Base-by-base conservation (phyloP, 345 rosid genomes). In the Litchi chinensis region DNA sequence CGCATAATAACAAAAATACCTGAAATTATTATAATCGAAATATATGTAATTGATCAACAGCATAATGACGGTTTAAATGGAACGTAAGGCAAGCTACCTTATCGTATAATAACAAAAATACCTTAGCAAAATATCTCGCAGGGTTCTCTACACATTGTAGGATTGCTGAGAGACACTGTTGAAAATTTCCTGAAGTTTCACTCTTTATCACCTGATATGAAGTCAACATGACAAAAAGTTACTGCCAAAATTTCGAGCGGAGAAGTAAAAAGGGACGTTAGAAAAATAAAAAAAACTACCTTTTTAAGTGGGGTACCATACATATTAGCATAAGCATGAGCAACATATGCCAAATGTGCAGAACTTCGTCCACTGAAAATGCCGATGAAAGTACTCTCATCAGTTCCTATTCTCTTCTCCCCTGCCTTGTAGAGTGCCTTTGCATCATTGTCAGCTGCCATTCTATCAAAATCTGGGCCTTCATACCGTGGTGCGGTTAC, bases 401-500 rank as follows among this genome's bases (percentile, higher is more conserved):
- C 96, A n/a, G 96, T 90, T 75, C 94, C 96, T 11, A 80, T 68
- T 79, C 52, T 88, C 87, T 78, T 90, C 84, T 90, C 96, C 66
- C 96, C 93, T 5, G 93, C 94, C 79, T 86, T 88, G 74, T 79
- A 90, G 5, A 92, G 91, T 48, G 82, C 78, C 83, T 79, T 89
- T 43, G 93, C 94, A 87, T 92, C 94, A 72, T 69, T 76, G 56
- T 75, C 75, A 65, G 80, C 90, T 10, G 81, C 70, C 68, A 57
- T 80, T 75, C 75, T 84, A 65, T 90, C 88, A 66, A 87, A 83
- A 77, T 89, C 91, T 5, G 24, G 80, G 68, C 94, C 90, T 80
- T 92, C 94, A 37, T 81, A 84, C 16, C 94, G 89, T 3, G 84
- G 85, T 28, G 78, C 77, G 69, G 83, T 80, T 16, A 77, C 82